Evolutionary conservation across 2,329 filamentous ascomycete genomes (phyloP).

Genomic region (Botrytis fabae): DNA sequence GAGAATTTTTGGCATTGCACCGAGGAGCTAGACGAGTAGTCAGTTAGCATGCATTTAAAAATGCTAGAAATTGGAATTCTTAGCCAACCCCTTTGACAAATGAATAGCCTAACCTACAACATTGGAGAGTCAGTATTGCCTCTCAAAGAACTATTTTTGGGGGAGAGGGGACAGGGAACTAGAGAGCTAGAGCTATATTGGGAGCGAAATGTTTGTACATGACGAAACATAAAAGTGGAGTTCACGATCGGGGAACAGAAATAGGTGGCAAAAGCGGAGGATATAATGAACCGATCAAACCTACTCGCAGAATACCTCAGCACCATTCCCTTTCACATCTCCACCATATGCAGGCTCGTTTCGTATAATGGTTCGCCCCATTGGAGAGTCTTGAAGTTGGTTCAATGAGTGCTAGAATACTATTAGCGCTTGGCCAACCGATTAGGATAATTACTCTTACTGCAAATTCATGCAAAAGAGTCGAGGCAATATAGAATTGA

Average conservation of each 20-base stretch:
- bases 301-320: slow-evolving; percentile 8
- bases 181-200: not conserved
- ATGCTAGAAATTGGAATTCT: not conserved
- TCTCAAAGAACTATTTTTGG: not conserved
- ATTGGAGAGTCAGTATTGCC: not conserved
- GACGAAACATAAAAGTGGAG: not conserved
- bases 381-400: slow-evolving; percentile 10
- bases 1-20: not conserved
- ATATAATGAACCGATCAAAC: not conserved
- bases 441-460: not conserved
- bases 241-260: not conserved
- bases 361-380: not conserved
- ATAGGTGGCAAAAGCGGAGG: not conserved
- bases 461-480: slow-evolving; percentile 7
- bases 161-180: not conserved
- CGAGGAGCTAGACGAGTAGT: not conserved
- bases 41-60: not conserved
- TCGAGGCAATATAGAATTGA: slow-evolving; percentile 14
- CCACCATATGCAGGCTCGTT: slow-evolving; percentile 9
- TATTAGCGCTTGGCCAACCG: not conserved
- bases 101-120: slow-evolving; percentile 2
- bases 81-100: slow-evolving; percentile 6
- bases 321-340: not conserved
- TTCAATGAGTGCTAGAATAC: slow-evolving; percentile 2
- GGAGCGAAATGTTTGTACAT: not conserved